These are phyloP conservation scores for Davidsoniella eucalypti DNA, from an alignment of 2,329 filamentous ascomycete genomes.

Conservation along the genomic window DNA sequence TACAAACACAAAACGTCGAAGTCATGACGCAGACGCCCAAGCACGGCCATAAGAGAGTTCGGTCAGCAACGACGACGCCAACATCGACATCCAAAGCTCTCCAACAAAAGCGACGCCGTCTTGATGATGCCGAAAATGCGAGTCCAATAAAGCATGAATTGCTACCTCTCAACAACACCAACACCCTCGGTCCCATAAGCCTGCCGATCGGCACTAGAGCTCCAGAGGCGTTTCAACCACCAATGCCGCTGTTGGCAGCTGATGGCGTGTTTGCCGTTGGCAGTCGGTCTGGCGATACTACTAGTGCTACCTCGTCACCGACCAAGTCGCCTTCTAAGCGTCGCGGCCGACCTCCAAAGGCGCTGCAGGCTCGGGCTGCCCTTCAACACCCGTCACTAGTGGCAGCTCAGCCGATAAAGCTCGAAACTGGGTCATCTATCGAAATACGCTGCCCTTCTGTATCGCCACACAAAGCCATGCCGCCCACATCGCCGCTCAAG, in stretches of 20 bases:
- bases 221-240: too few species aligned
- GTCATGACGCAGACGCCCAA: slow-evolving; percentile 9
- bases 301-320: too few species aligned
- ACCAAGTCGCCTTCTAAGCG: neutral
- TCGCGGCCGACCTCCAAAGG: slow-evolving; percentile 11
- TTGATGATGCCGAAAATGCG: slow-evolving; percentile 8
- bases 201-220: too few species aligned
- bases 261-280: too few species aligned
- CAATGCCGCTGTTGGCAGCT: too few species aligned
- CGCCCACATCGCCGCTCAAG: slow-evolving; percentile 5
- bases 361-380: neutral
- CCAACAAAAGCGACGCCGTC: slow-evolving; percentile 5
- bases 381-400: slow-evolving; percentile 3
- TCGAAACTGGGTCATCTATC: too few species aligned
- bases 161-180: too few species aligned
- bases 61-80: slow-evolving; percentile 9
- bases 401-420: neutral
- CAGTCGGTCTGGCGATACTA: too few species aligned
- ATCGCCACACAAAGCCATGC: slow-evolving; percentile 5
- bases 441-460: neutral
- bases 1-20: neutral
- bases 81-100: slow-evolving; percentile 5
- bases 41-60: slow-evolving; percentile 8
- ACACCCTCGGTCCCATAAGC: too few species aligned
- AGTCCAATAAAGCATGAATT: neutral